Evolutionary conservation across 345 rosid genomes (phyloP).

Genomic region (Eucalyptus cloeziana): DNA sequence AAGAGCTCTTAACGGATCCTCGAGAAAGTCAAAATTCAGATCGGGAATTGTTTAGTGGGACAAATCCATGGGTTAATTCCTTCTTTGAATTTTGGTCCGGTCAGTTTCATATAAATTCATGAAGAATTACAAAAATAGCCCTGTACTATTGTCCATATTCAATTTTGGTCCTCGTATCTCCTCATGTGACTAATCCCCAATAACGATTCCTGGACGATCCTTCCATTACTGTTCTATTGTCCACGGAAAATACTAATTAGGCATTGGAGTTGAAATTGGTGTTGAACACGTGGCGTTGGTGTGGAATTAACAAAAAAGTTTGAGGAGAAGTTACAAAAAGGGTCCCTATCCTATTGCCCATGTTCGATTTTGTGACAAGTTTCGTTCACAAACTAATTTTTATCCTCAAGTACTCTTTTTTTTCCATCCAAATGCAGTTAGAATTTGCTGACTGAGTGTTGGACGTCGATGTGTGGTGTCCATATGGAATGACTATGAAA

Average conservation of each 20-base stretch:
- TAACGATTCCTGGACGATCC: background rate
- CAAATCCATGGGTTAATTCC: background rate
- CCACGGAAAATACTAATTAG: background rate
- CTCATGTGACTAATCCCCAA: background rate
- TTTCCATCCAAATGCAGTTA: background rate
- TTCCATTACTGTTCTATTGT: background rate
- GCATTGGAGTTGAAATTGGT: background rate
- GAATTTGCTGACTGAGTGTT: background rate
- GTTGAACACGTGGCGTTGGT: background rate
- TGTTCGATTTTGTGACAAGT: background rate
- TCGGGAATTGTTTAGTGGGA: background rate
- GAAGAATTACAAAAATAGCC: background rate
- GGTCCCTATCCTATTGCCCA: background rate
- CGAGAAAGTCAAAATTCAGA: background rate
- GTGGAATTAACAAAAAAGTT: background rate
- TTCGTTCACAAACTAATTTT: background rate
- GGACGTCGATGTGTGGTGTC: background rate
- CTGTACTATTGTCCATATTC: background rate
- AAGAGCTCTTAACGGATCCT: background rate
- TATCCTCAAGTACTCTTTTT: background rate
- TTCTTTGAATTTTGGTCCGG: background rate
- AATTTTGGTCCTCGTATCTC: background rate
- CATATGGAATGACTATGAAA: background rate
- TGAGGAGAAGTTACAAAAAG: background rate
- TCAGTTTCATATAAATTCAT: background rate